Conservation (phyloP, 1,284 basidiomycete species). For the Cutaneotrichosporon sp. region DNA sequence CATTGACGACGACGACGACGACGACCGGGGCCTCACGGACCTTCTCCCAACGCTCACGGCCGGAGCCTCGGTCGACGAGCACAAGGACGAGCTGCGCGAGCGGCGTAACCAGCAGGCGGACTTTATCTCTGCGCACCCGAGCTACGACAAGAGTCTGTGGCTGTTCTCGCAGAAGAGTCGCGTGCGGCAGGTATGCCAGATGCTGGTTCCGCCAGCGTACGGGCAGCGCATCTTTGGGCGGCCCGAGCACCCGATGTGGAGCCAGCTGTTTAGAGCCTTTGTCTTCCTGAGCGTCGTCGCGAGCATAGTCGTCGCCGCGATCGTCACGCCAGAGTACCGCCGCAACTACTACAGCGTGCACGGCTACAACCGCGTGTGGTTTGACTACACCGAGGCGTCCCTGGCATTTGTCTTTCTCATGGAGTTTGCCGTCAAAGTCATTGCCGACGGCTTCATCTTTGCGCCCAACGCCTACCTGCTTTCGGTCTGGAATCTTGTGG, state of each 20-base stretch:
- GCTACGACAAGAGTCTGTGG: conserved; percentile 88
- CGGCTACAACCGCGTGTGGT: conserved; percentile 71
- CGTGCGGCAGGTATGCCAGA: conserved; percentile 74
- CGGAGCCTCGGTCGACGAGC: conserved; percentile 35
- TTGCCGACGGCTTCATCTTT: conserved; percentile 88
- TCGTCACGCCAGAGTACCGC: conserved; percentile 83
- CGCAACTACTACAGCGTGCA: conserved; percentile 62
- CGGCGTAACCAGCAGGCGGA: conserved; percentile 75
- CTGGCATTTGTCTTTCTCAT: conserved; percentile 72
- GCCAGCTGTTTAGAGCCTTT: conserved; percentile 68
- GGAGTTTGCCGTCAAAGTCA: conserved; percentile 81
- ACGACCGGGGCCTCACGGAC: conserved; percentile 41
- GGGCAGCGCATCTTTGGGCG: conserved; percentile 79
- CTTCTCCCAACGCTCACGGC: conserved; percentile 36
- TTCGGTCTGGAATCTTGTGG: conserved; percentile 87
- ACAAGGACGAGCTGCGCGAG: conserved; percentile 61
- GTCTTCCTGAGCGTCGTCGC: conserved; percentile 74
- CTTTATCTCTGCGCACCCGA: conserved; percentile 82
- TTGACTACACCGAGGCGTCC: conserved; percentile 71
- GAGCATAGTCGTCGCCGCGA: conserved; percentile 74
- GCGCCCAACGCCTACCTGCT: conserved; percentile 91
- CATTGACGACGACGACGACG: conserved; percentile 20
- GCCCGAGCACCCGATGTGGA: conserved; percentile 61
- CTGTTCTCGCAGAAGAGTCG: conserved; percentile 75
- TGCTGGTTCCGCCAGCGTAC: conserved; percentile 71